phyloP scores from a whole-genome alignment of 352 stramenopile species.

The Globisporangium carolinianum region DNA sequence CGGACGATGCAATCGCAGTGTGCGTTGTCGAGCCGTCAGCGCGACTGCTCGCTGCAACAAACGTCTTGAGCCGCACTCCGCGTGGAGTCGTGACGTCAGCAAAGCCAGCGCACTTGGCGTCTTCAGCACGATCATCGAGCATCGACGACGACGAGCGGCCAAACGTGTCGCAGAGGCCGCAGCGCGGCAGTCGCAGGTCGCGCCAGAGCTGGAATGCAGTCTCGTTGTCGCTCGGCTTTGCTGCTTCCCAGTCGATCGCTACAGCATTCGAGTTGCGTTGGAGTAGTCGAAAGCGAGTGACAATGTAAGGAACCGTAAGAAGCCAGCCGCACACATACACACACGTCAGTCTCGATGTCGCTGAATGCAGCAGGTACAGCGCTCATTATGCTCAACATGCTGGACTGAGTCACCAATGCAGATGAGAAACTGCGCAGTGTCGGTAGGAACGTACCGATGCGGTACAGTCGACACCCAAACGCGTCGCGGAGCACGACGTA shows the following conservation, averaged over 20 bases:
- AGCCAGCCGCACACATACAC: too few species aligned
- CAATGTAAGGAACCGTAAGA: too few species aligned
- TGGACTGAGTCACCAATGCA: too few species aligned
- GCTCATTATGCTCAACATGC: too few species aligned
- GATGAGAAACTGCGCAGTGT: too few species aligned
- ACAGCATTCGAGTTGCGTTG: not conserved
- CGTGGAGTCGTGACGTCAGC: slow-evolving; percentile 24
- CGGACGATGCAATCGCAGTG: not conserved
- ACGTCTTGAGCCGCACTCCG: slow-evolving; percentile 7
- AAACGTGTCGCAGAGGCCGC: slow-evolving; percentile 46
- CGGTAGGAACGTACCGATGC: slow-evolving; percentile 32
- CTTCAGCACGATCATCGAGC: not conserved
- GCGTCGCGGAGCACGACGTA: slow-evolving; percentile 45
- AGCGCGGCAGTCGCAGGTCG: slow-evolving; percentile 36
- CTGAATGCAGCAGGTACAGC: too few species aligned
- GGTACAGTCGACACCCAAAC: slow-evolving; percentile 49
- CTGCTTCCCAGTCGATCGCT: slow-evolving; percentile 12
- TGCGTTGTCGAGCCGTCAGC: too few species aligned
- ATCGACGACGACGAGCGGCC: slow-evolving; percentile 9
- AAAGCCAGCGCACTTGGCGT: slow-evolving; percentile 21
- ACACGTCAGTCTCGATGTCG: too few species aligned
- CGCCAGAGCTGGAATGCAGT: slow-evolving; percentile 28
- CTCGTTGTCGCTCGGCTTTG: not conserved
- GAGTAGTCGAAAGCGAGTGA: not conserved
- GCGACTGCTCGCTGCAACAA: not conserved